A percentile compares a stretch with the other conserved stretches of the same genome.
These are phyloP conservation scores for Eucalyptus cloeziana DNA, from an alignment of 345 rosid genomes.

Conservation along the genomic window DNA sequence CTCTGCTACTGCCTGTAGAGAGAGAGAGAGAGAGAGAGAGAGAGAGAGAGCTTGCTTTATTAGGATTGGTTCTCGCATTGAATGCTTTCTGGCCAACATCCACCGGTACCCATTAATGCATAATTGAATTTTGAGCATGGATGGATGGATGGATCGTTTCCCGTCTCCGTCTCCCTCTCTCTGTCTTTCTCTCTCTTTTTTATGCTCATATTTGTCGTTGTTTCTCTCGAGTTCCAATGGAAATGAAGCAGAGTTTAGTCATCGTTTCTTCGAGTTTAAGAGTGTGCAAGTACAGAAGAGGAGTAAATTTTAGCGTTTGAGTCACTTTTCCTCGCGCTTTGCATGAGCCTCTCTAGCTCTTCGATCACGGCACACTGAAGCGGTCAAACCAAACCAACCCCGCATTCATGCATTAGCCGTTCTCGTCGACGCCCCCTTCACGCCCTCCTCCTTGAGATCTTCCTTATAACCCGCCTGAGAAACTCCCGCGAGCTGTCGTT, in stretches of 20 bases:
- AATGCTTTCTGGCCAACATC: not conserved
- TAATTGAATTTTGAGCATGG: not conserved
- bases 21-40: not conserved
- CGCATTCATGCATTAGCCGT: not conserved
- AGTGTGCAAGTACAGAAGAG: not conserved
- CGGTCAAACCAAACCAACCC: not conserved
- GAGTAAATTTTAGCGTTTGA: not conserved
- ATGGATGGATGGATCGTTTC: not conserved
- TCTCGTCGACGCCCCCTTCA: not conserved
- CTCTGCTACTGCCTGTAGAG: not conserved
- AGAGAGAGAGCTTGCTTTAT: not conserved
- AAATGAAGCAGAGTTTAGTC: not conserved
- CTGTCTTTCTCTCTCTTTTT: not conserved
- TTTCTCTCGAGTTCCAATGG: not conserved
- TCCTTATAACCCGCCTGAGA: not conserved
- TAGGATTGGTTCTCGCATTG: not conserved
- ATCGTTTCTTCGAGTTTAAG: not conserved
- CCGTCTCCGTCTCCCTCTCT: not conserved
- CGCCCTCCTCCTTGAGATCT: not conserved
- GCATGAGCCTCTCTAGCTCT: not conserved
- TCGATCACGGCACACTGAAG: not conserved
- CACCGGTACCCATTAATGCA: not conserved
- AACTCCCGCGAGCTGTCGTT: not conserved
- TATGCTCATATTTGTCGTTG: not conserved
- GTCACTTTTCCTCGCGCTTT: not conserved